Conservation (phyloP, 139 green algal genomes). For the Picochlorum sp. region DNA sequence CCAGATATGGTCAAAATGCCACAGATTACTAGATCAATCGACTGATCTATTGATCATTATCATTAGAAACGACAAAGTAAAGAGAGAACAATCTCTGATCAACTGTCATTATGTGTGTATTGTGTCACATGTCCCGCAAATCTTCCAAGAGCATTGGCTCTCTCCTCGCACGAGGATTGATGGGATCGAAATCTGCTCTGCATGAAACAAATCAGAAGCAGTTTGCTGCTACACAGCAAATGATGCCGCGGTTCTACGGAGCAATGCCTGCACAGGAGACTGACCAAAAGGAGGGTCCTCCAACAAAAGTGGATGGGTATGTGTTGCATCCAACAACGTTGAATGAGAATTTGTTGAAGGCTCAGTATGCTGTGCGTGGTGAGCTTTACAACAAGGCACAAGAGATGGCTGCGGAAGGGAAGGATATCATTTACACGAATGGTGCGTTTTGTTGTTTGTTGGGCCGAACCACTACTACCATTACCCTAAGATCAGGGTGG, state of each 20-base stretch:
- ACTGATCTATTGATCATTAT: background rate
- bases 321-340: constrained; percentile 70
- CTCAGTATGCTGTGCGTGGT: constrained; percentile 81
- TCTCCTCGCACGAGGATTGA: background rate
- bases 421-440: constrained; percentile 94
- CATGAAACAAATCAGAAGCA: background rate
- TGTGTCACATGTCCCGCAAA: constrained; percentile 6
- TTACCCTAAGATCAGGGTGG: too few relatives aligned
- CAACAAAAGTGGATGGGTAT: constrained; percentile 32
- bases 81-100: background rate
- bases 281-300: background rate
- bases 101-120: constrained; percentile 3
- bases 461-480: background rate
- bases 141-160: background rate
- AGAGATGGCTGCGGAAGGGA: constrained; percentile 68
- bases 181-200: background rate
- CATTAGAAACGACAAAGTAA: background rate
- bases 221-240: background rate
- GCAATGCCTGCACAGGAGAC: constrained; percentile 4
- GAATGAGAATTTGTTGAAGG: constrained; percentile 68
- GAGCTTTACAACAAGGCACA: constrained; percentile 83
- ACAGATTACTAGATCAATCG: too few relatives aligned
- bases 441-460: constrained; percentile 28
- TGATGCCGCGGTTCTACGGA: background rate
- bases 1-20: too few relatives aligned